phyloP scores from a whole-genome alignment of 805 yeast genomes.

The Candida silvicultrix region DNA sequence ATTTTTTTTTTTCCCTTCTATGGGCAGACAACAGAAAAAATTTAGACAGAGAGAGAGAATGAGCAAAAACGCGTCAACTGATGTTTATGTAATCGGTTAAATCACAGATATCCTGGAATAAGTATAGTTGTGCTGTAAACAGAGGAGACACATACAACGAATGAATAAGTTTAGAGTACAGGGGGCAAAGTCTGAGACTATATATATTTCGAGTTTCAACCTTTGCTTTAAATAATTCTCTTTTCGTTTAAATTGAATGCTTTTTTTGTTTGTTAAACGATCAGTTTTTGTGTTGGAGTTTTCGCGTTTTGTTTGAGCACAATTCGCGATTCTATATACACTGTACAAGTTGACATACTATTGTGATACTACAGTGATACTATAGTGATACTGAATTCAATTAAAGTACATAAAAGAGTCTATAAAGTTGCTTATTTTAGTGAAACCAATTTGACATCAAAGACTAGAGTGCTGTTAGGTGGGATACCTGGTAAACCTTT shows the following conservation, averaged over 20 bases:
- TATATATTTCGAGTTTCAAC: no score
- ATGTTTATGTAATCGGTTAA: no score
- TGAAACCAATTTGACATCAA: constrained; percentile 90
- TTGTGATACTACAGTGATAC: no score
- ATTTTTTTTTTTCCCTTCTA: background rate
- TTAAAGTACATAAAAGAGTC: background rate
- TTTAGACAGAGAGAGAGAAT: background rate
- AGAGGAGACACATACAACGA: no score
- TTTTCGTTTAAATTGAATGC: background rate
- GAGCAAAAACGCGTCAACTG: background rate
- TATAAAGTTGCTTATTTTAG: constrained; percentile 50
- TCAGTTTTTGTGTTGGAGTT: background rate
- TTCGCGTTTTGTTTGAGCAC: no score
- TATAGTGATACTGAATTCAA: no score
- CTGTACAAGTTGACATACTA: no score
- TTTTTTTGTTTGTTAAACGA: background rate
- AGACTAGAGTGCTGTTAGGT: constrained; percentile 92
- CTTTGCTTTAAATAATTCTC: background rate
- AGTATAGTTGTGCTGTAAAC: no score
- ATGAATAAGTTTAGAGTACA: no score
- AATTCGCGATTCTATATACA: no score
- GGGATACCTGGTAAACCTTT: constrained; percentile 96
- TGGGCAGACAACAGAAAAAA: background rate
- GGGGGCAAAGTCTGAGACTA: no score
- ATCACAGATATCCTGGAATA: no score